Evolutionary conservation across 306 rosid genomes (phyloP), one percentile per base, ranked within the genome.

Genomic region (Gillenia trifoliata): DNA sequence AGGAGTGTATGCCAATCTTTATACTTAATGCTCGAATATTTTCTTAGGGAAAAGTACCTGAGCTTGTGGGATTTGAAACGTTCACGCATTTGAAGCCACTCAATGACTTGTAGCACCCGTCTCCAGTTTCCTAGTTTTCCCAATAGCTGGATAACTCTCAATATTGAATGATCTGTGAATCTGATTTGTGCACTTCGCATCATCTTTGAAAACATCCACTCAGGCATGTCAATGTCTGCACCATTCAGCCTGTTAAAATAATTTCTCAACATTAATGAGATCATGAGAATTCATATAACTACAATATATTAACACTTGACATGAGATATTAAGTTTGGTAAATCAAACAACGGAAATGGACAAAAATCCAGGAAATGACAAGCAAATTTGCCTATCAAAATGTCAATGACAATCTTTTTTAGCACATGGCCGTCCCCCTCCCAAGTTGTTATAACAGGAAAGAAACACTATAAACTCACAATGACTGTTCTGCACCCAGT

Each of bases 81-180:
- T 74, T 89, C 94, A 81, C 90, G 91, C 79, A 75, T 87, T 87
- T 91, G 97, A 88, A 93, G 96, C 97, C 98, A 93, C 81, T 94
- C 97, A 57, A 91, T 88, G 72, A 94, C 89, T 82, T 88, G 97
- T 78, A 94, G 78, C 75, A 90, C 97, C 81, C 96, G 85, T 83
- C 83, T 86, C 98, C 98, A 94, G 75, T 94, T 94, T 81, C 95
- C 93, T 3, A 90, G 79, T 76, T 87, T 90, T 74, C 95, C 98
- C 84, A 94, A 82, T 59, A 85, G 71, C 83, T 86, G 94, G 83
- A 94, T 91, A 81, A 94, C 81, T 85, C 95, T 86, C 66, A 83
- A 77, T 76, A 94, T 88, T 69, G 96, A 84, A 84, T 94, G 92
- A 81, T 94, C 98, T 62, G 88, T 81, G 85, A 72, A 94, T 82